Evolutionary conservation across 2,329 filamentous ascomycete genomes (phyloP).

Genomic region (Sclerotinia subarctica): DNA sequence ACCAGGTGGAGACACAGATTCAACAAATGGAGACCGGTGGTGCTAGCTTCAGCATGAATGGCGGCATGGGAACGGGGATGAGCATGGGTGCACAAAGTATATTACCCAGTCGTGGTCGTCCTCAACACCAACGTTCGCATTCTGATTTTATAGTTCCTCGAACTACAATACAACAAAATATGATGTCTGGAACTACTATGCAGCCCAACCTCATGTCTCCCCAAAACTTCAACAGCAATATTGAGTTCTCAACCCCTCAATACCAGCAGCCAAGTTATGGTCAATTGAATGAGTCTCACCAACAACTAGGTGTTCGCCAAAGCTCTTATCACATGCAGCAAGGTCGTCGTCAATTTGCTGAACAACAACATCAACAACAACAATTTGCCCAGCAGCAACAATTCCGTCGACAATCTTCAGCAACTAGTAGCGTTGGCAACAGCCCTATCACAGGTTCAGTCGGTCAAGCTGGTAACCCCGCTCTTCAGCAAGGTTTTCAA

Average conservation of each 20-base stretch:
- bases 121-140: constrained; percentile 34
- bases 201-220: constrained; percentile 8
- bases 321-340: constrained; percentile 1
- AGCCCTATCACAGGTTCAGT: background rate
- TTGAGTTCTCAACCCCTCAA: constrained; percentile 11
- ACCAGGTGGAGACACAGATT: constrained; percentile 6
- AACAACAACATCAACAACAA: constrained; percentile 1
- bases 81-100: background rate
- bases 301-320: constrained; percentile 1
- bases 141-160: constrained; percentile 29
- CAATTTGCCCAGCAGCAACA: constrained; percentile 6
- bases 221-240: background rate
- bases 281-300: background rate
- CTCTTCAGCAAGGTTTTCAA: constrained; percentile 10
- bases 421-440: background rate
- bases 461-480: background rate
- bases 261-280: constrained; percentile 7
- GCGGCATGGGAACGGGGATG: constrained; percentile 1
- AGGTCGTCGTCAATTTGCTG: constrained; percentile 2
- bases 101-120: background rate
- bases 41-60: constrained; percentile 11
- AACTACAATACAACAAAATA: constrained; percentile 6
- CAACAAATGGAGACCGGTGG: constrained; percentile 3
- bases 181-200: background rate
- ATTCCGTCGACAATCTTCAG: constrained; percentile 1